These are phyloP conservation scores for Persicaria tinctoria DNA, from an alignment of 148 eudicot genomes.

Conservation along the genomic window DNA sequence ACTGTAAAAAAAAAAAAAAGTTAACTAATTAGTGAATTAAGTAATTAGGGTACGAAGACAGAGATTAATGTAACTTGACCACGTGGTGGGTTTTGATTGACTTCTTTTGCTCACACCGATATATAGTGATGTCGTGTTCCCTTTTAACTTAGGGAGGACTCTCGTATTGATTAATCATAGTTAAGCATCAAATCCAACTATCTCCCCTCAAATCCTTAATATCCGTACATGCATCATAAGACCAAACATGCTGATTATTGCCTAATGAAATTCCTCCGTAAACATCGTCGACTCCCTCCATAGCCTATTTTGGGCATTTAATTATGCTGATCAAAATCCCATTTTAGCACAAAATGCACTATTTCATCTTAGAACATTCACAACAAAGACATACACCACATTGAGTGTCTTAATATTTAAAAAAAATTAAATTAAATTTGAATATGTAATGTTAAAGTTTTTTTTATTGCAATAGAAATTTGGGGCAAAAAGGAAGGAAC, in stretches of 20 bases:
- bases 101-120: neutral
- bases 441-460: too few relatives aligned
- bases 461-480: too few relatives aligned
- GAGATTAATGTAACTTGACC: constrained; percentile 6
- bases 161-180: neutral
- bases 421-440: too few relatives aligned
- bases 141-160: neutral
- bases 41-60: neutral
- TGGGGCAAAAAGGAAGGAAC: too few relatives aligned
- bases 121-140: constrained; percentile 3
- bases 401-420: too few relatives aligned
- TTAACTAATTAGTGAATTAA: too few relatives aligned
- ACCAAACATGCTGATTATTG: neutral
- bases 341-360: too few relatives aligned
- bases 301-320: neutral
- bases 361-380: too few relatives aligned
- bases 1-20: too few relatives aligned
- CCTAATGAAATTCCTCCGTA: neutral
- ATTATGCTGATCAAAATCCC: too few relatives aligned
- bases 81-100: constrained; percentile 7
- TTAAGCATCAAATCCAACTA: constrained; percentile 3
- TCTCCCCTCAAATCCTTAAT: neutral
- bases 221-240: neutral
- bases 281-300: neutral
- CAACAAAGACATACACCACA: too few relatives aligned